phyloP scores from a whole-genome alignment of 2,329 filamentous ascomycete genomes.

The Sarocladium brachiariae region DNA sequence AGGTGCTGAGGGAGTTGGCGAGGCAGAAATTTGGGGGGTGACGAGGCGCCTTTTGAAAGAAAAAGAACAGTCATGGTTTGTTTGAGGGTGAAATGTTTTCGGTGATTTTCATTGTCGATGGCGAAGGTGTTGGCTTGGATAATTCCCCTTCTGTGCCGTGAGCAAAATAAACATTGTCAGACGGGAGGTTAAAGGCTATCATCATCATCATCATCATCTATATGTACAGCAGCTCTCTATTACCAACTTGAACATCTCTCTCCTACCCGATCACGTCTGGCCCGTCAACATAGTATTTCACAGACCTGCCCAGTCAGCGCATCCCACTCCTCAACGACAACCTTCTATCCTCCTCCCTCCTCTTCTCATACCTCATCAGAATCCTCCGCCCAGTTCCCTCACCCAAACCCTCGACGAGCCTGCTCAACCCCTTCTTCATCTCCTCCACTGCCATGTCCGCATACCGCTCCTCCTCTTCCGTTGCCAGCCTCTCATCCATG shows the following conservation, averaged over 20 bases:
- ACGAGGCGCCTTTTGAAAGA: no score
- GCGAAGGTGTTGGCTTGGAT: no score
- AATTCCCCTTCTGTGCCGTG: no score
- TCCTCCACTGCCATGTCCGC: background rate
- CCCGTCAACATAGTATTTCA: no score
- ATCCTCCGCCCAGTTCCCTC: background rate
- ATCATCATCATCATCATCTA: no score
- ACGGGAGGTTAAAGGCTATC: no score
- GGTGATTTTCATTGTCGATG: no score
- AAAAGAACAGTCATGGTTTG: no score
- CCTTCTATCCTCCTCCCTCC: background rate
- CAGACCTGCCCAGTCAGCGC: background rate
- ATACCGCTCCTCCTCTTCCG: background rate
- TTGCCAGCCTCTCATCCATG: background rate
- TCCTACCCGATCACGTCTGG: no score
- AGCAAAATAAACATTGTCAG: no score
- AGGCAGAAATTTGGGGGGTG: conserved; percentile 65
- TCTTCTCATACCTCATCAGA: background rate
- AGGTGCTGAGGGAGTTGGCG: conserved; percentile 71
- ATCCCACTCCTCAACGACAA: background rate
- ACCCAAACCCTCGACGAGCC: background rate
- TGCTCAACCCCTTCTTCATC: background rate
- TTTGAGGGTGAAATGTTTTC: background rate
- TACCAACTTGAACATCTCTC: no score
- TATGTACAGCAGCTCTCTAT: no score